Percentiles rank a stretch among this genome's conserved stretches.
Conservation (phyloP, 2,329 filamentous ascomycete genomes). For the Sporothrix phasma region DNA sequence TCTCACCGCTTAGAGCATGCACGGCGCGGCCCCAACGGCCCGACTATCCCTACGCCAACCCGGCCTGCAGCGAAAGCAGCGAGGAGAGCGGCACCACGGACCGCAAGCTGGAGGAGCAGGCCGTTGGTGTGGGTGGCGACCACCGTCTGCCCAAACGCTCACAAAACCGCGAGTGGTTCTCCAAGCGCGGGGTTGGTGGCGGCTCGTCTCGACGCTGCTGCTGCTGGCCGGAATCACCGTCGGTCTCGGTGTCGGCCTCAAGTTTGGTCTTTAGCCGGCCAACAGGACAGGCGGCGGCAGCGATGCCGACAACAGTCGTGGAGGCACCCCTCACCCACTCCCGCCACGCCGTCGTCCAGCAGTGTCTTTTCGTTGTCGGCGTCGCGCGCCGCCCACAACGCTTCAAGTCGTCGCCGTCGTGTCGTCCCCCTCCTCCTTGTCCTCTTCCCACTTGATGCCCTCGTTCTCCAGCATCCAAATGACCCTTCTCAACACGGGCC, state of each 20-base stretch:
- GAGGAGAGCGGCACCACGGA: constrained; percentile 13
- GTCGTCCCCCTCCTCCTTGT: constrained; percentile 24
- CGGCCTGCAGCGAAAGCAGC: constrained; percentile 14
- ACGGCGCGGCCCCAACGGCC: not conserved
- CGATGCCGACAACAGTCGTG: not conserved
- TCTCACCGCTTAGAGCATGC: not conserved
- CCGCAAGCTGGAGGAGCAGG: not conserved
- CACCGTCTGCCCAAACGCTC: not conserved
- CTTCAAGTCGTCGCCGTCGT: constrained; percentile 35
- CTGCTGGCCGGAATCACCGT: constrained; percentile 27
- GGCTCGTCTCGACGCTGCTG: constrained; percentile 24
- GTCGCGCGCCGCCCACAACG: constrained; percentile 25
- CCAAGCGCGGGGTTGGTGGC: constrained; percentile 27
- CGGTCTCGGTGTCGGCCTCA: constrained; percentile 32
- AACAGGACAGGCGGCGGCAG: not conserved
- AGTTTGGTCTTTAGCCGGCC: constrained; percentile 28
- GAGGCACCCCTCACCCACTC: not conserved
- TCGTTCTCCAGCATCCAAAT: constrained; percentile 44
- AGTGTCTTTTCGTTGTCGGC: constrained; percentile 36
- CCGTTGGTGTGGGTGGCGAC: not conserved
- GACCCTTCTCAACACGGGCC: constrained; percentile 37
- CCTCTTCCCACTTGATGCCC: constrained; percentile 47
- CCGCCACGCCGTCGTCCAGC: not conserved
- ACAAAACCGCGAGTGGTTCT: constrained; percentile 18
- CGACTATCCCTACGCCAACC: constrained; percentile 6